Base-by-base conservation (phyloP, 306 rosid species). In the Cicer bijugum region DNA sequence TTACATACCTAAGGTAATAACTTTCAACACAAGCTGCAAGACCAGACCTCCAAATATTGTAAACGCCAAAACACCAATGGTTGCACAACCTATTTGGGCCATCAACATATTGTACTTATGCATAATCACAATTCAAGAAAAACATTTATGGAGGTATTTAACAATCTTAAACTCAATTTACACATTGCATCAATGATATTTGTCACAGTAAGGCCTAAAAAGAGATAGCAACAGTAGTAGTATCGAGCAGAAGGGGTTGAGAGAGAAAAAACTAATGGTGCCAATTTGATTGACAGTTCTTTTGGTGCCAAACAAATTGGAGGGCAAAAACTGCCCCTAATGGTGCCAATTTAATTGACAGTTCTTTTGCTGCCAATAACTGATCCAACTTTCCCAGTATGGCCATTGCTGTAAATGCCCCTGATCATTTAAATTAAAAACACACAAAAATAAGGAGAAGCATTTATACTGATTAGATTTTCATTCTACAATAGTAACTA, bases 21-120 rank as follows among this genome's bases (percentile, higher is more conserved):
- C 1, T 19, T 19, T 19, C 97, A 63, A 91, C 71, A 77, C 17
- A 16, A 16, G 17, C 17, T 16, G 17, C 92, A 94, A 20, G 92
- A 59, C 89, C 86, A 73, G 76, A 66, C 71, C 95, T 85, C 97
- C 98, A n/a, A 91, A 81, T 11, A 88, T 5, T 40, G 90, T 69
- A 74, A 89, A 78, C 33, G 96, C 90, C 57, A 82, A 15, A 1
- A 91, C 98, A 9, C 98, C 97, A 28, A 94, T 88, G 76, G 89
- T 91, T 55, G 98, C 96, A 65, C 98, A 89, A n/a, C 97, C 98
- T 67, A 91, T 89, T 79, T 94, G 98, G 23, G 98, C 90, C 87
- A 88, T 81, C 80, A 94, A 88, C 81, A 94, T 65, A 38, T 80
- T 94, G 86, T 91, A 94, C 77, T 89, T 91, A 97, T 93, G 92